These are phyloP conservation scores for Moricandia arvensis DNA, from an alignment of 345 rosid species.

Conservation along the genomic window DNA sequence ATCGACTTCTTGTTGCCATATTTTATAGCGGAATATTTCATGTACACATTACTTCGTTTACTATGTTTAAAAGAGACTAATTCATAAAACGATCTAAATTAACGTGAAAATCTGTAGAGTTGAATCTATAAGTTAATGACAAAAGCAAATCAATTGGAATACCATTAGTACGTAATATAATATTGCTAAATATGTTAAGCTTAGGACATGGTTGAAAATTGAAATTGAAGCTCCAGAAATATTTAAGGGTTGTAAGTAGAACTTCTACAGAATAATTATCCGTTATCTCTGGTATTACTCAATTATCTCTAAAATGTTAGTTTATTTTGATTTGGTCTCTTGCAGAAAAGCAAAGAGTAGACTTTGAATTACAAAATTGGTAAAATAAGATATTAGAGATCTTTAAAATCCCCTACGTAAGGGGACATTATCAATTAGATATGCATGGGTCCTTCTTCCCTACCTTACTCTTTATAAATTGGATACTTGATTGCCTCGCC, in stretches of 20 bases:
- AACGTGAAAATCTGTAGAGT: background rate
- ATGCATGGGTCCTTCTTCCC: background rate
- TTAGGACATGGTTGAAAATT: background rate
- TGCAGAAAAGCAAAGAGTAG: conserved; percentile 6
- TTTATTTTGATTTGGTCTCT: background rate
- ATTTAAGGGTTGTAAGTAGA: background rate
- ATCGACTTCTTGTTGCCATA: background rate
- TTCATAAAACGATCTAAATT: no score
- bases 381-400: background rate
- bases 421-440: background rate
- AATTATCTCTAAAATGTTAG: background rate
- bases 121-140: background rate
- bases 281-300: no score
- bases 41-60: background rate
- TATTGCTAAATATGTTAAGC: background rate
- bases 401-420: conserved; percentile 1
- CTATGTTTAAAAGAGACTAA: background rate
- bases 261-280: background rate
- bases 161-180: background rate
- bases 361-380: conserved; percentile 1
- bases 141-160: background rate
- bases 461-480: conserved; percentile 3
- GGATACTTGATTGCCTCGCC: background rate
- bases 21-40: background rate
- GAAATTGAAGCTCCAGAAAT: background rate